A percentile compares a stretch with the other conserved stretches of the same genome.
These are phyloP conservation scores for Xenoacremonium recifei DNA, from an alignment of 2,329 filamentous ascomycete species.

Conservation along the genomic window DNA sequence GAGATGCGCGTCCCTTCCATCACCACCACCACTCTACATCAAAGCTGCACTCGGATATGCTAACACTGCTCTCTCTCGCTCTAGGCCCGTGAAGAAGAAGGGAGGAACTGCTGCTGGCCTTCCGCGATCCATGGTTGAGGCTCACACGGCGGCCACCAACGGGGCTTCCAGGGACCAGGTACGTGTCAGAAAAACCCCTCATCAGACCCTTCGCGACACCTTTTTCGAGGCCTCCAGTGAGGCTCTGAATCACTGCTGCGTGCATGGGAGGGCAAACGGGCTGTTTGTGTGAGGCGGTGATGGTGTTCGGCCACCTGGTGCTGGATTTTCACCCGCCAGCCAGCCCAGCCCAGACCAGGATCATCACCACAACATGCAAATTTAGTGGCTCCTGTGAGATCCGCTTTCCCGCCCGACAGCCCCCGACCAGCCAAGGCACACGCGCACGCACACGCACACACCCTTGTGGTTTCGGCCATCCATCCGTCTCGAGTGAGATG, in stretches of 20 bases:
- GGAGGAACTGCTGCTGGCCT: conserved; percentile 66
- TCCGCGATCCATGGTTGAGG: conserved; percentile 63
- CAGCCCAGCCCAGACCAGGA: no score
- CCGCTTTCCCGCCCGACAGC: conserved; percentile 2
- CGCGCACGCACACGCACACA: no score
- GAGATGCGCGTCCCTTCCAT: not conserved
- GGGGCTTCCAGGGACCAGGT: conserved; percentile 55
- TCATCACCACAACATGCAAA: conserved; percentile 19
- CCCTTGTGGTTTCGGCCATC: conserved; percentile 23
- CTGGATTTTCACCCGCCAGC: conserved; percentile 14
- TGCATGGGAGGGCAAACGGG: no score
- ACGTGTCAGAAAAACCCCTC: conserved; percentile 17
- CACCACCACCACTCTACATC: no score
- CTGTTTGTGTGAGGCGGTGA: not conserved
- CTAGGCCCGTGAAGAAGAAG: conserved; percentile 72
- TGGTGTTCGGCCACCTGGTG: conserved; percentile 1
- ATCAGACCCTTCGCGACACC: not conserved
- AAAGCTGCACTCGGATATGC: conserved; percentile 7
- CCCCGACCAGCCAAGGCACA: not conserved
- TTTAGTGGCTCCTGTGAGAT: conserved; percentile 12
- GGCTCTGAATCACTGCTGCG: no score
- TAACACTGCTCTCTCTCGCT: conserved; percentile 24
- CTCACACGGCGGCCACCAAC: conserved; percentile 59
- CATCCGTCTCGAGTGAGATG: conserved; percentile 18
- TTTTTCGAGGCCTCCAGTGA: no score